Conservation (phyloP, 805 yeast genomes). For the Wickerhamiella vanderwaltii region DNA sequence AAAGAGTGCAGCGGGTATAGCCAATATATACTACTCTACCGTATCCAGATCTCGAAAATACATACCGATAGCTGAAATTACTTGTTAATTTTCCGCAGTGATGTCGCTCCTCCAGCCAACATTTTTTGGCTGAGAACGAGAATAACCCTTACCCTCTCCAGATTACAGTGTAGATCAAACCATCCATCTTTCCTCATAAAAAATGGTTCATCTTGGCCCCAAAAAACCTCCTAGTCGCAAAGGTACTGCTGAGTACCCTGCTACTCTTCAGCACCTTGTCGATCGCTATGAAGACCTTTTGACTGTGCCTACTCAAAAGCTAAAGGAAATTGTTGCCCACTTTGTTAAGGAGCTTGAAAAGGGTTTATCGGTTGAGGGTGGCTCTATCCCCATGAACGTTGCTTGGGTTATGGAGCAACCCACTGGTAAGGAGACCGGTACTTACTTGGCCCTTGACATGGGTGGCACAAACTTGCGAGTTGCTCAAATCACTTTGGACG, state of each 20-base stretch:
- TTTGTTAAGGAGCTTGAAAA: slow-evolving; percentile 69
- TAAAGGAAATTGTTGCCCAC: slow-evolving; percentile 57
- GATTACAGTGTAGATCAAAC: no score
- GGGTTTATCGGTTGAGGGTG: slow-evolving; percentile 55
- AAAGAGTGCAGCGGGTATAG: no score
- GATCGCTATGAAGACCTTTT: slow-evolving; percentile 47
- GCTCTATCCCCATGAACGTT: slow-evolving; percentile 92
- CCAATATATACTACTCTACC: no score
- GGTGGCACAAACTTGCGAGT: slow-evolving; percentile 97
- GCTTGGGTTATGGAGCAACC: slow-evolving; percentile 95
- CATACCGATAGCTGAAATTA: no score
- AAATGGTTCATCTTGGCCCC: slow-evolving; percentile 78
- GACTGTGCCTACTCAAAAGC: slow-evolving; percentile 46
- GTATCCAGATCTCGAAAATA: no score
- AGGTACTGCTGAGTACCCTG: slow-evolving; percentile 55
- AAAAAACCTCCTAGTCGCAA: slow-evolving; percentile 71
- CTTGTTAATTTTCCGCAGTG: no score
- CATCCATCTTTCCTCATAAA: no score
- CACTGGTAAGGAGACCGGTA: slow-evolving; percentile 82
- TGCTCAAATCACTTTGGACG: slow-evolving; percentile 72
- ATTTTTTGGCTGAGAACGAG: no score
- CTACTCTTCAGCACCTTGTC: slow-evolving; percentile 46
- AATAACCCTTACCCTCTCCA: no score
- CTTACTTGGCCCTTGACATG: slow-evolving; percentile 83
- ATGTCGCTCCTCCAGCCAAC: no score